A percentile compares a stretch with the other conserved stretches of the same genome.
These are phyloP conservation scores for Vachellia pachyceras DNA, from an alignment of 306 rosid species.

Conservation along the genomic window DNA sequence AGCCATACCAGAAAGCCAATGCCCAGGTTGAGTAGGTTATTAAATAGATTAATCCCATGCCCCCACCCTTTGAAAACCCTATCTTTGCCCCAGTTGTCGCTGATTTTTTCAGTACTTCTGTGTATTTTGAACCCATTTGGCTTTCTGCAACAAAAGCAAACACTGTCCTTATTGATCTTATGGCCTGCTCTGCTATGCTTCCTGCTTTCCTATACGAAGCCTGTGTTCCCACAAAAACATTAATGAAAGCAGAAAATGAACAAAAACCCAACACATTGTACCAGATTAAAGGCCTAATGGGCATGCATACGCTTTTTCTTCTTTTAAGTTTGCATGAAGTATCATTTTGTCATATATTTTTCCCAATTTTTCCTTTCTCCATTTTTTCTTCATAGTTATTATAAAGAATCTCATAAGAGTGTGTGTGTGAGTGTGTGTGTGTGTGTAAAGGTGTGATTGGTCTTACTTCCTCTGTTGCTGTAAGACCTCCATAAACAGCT, in stretches of 20 bases:
- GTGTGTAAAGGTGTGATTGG: background rate
- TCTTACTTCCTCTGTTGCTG: conserved; percentile 83
- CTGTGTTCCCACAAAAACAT: conserved; percentile 46
- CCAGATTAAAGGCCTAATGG: background rate
- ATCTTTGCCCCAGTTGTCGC: conserved; percentile 65
- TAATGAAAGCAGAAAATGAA: conserved; percentile 18
- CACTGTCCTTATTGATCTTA: conserved; percentile 85
- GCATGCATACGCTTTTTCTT: background rate
- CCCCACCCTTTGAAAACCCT: conserved; percentile 90
- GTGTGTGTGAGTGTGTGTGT: too few relatives aligned
- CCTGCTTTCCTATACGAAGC: conserved; percentile 83
- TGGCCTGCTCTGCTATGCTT: conserved; percentile 74
- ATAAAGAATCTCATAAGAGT: background rate
- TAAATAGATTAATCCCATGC: conserved; percentile 82
- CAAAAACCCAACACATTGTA: conserved; percentile 30
- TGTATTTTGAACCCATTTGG: conserved; percentile 61
- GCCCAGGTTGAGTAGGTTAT: conserved; percentile 94
- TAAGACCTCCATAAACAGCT: conserved; percentile 80
- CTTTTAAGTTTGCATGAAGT: background rate
- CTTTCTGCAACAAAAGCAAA: conserved; percentile 86
- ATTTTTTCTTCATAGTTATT: background rate
- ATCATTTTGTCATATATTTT: background rate
- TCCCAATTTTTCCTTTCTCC: background rate
- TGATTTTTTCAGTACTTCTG: conserved; percentile 57
- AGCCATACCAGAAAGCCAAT: conserved; percentile 90